phyloP scores from a whole-genome alignment of 176 grass and related monocot genomes.

The Ampelocalamus luodianensis region DNA sequence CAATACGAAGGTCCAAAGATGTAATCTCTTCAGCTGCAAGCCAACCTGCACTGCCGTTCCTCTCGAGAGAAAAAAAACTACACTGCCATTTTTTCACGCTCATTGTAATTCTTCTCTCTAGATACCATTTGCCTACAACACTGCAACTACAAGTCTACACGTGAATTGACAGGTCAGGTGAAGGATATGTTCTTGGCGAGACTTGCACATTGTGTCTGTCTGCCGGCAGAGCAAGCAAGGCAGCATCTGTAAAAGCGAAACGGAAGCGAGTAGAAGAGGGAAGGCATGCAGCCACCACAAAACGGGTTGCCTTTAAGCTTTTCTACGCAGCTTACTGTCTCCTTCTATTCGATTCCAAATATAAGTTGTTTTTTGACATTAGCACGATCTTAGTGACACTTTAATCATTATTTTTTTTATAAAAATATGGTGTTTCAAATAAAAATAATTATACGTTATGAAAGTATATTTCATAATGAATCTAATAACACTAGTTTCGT shows the following conservation, averaged over 20 bases:
- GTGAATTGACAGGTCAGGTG: not conserved
- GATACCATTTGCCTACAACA: not conserved
- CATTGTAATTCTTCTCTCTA: not conserved
- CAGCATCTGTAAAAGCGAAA: not conserved
- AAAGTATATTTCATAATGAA: too few relatives aligned
- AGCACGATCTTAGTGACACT: too few relatives aligned
- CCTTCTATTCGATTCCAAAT: too few relatives aligned
- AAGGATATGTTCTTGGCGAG: not conserved
- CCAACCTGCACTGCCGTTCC: not conserved
- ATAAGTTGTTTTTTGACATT: too few relatives aligned
- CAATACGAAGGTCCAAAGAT: not conserved
- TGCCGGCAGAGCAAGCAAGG: not conserved
- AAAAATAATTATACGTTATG: too few relatives aligned
- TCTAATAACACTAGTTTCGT: too few relatives aligned
- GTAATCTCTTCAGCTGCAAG: not conserved
- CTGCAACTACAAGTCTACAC: not conserved
- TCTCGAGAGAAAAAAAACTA: not conserved
- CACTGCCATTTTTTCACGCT: not conserved
- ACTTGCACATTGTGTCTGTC: too few relatives aligned
- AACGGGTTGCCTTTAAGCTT: slow-evolving; percentile 20
- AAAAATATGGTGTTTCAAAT: too few relatives aligned
- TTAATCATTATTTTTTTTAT: too few relatives aligned
- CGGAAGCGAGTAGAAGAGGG: not conserved
- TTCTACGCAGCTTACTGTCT: not conserved
- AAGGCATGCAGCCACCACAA: not conserved